These are phyloP conservation scores for Vitis riparia DNA, from an alignment of 164 flowering plant species.

Conservation along the genomic window DNA sequence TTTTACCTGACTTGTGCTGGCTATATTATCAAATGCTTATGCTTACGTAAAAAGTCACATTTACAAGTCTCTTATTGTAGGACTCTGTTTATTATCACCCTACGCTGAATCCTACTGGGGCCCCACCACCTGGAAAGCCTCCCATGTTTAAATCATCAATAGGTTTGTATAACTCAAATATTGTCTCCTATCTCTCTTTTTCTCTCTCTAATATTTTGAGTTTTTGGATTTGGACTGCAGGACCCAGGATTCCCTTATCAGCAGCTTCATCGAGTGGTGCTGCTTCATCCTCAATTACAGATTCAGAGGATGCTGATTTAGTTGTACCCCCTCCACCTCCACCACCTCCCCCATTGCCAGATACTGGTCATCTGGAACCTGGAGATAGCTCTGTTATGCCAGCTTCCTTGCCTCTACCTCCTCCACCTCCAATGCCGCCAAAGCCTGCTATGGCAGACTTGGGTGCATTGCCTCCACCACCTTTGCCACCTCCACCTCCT, in stretches of 20 bases:
- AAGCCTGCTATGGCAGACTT: constrained; percentile 38
- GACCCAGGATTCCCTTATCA: constrained; percentile 78
- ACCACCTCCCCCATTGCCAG: constrained; percentile 83
- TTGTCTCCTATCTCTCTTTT: background rate
- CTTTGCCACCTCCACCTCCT: constrained; percentile 80
- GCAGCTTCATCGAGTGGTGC: constrained; percentile 60
- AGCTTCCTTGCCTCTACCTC: constrained; percentile 76
- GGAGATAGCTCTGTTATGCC: constrained; percentile 52
- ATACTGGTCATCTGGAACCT: constrained; percentile 37
- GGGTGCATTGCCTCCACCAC: constrained; percentile 60
- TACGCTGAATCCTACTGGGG: constrained; percentile 91
- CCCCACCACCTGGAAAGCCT: constrained; percentile 99
- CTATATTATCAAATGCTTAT: background rate
- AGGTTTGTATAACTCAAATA: constrained; percentile 40
- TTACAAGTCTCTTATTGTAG: constrained; percentile 44
- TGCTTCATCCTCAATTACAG: constrained; percentile 70
- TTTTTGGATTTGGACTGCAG: constrained; percentile 34
- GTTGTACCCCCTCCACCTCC: constrained; percentile 73
- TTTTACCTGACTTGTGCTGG: constrained; percentile 3
- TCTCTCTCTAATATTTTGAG: background rate
- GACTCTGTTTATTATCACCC: constrained; percentile 99
- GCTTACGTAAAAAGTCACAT: background rate
- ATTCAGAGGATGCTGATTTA: constrained; percentile 56
- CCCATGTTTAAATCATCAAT: constrained; percentile 96
- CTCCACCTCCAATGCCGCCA: constrained; percentile 84